Conservation (phyloP, 306 rosid species). For the Astragalus glycyphyllos region DNA sequence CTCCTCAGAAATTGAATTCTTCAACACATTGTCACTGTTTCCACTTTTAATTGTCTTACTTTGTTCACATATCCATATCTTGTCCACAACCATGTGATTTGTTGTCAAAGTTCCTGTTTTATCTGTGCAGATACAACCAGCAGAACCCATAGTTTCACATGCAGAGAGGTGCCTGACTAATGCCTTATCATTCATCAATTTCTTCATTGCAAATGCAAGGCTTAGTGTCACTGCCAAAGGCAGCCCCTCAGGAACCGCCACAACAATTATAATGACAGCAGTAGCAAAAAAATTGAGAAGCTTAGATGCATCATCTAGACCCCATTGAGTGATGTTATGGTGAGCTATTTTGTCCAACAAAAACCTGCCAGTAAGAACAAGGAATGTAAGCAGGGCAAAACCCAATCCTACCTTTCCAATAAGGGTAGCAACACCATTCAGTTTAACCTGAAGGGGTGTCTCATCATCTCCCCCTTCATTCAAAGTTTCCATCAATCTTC, state of each 20-base stretch:
- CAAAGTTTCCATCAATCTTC: constrained; percentile 80
- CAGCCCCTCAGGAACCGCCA: constrained; percentile 91
- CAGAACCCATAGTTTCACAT: constrained; percentile 96
- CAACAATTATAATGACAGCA: constrained; percentile 89
- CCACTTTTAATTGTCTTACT: constrained; percentile 41
- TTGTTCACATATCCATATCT: constrained; percentile 71
- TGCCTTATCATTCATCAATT: constrained; percentile 84
- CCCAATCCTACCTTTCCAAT: constrained; percentile 89
- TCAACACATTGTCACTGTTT: constrained; percentile 44
- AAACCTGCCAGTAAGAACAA: constrained; percentile 74
- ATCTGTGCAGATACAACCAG: constrained; percentile 83
- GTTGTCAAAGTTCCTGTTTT: constrained; percentile 93
- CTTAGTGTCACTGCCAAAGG: constrained; percentile 93
- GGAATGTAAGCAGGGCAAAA: constrained; percentile 73
- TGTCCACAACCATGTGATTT: constrained; percentile 86
- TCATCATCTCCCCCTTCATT: constrained; percentile 90
- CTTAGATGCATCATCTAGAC: constrained; percentile 59
- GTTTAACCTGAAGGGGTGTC: constrained; percentile 94
- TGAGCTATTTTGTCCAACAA: constrained; percentile 52
- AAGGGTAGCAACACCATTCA: constrained; percentile 91
- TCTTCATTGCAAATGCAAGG: constrained; percentile 94
- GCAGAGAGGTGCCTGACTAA: constrained; percentile 92
- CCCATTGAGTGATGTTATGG: constrained; percentile 57
- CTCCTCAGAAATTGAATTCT: constrained; percentile 47
- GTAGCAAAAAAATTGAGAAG: constrained; percentile 77